A percentile compares a stretch with the other conserved stretches of the same genome.
Evolutionary conservation across 2,329 filamentous ascomycete species (phyloP).

Genomic region (Ascochyta fabae): DNA sequence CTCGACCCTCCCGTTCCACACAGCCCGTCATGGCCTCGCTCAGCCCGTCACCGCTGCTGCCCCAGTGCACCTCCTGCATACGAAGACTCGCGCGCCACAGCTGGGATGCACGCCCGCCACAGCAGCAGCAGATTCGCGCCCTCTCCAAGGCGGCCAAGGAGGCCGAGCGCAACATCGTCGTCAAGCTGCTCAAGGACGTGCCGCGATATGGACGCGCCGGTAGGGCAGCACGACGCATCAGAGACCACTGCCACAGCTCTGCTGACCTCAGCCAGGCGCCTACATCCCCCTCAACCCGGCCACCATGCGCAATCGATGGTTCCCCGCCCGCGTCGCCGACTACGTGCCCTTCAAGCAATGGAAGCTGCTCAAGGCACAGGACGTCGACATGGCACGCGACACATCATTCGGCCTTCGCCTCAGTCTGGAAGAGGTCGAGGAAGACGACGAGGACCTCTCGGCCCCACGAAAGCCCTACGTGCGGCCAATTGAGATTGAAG

Average conservation of each 20-base stretch:
- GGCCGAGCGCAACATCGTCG: constrained; percentile 53
- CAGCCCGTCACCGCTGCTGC: constrained; percentile 41
- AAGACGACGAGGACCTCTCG: constrained; percentile 27
- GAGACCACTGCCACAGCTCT: constrained; percentile 4
- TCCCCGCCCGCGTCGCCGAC: constrained; percentile 58
- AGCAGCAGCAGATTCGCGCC: constrained; percentile 51
- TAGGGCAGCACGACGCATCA: constrained; percentile 19
- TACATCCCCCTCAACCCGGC: constrained; percentile 60
- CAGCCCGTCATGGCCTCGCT: constrained; percentile 43
- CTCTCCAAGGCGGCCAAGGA: constrained; percentile 55
- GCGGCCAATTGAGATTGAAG: constrained; percentile 50
- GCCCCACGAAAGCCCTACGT: constrained; percentile 35
- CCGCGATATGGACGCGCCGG: constrained; percentile 57
- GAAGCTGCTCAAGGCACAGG: constrained; percentile 54
- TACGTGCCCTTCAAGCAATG: constrained; percentile 58
- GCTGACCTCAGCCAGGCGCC: constrained; percentile 52
- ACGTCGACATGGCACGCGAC: constrained; percentile 56
- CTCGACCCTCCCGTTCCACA: constrained; percentile 12
- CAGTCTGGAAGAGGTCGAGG: constrained; percentile 38
- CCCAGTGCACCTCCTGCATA: constrained; percentile 49
- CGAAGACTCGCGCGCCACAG: constrained; percentile 42
- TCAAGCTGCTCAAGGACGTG: constrained; percentile 60
- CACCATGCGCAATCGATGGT: constrained; percentile 63
- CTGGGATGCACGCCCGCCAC: constrained; percentile 34
- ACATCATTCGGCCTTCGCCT: constrained; percentile 50